Base-by-base conservation (phyloP, 2,329 filamentous ascomycete genomes). In the Alternaria dauci region DNA sequence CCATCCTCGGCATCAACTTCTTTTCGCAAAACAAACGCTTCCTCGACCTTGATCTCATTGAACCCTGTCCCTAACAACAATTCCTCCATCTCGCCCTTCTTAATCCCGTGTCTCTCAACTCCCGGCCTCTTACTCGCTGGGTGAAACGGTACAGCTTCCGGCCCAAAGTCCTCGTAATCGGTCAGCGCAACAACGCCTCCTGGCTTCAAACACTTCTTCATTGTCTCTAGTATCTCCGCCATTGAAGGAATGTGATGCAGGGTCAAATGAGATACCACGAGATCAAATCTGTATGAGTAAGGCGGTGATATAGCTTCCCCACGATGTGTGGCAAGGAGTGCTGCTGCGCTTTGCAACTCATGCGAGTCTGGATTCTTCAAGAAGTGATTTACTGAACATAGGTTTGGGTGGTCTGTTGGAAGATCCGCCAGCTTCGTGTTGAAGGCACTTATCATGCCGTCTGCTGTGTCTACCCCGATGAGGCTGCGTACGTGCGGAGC, bases 131-230 rank as follows among this genome's bases (percentile, higher is more conserved):
- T 86, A 23, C 68, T 68, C 65, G 80, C 76, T 0, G 85, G 81
- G 72, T 88, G 86, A 66, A 87, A 88, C 48, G 73, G 74, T 32
- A 81, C 76, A 2, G 85, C 83, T 43, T 82, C 82, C 0, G 81
- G 81, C 0, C 86, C 86, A 69, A 83, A 84, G 63, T 87, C 82
- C 68, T 88, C 85, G 69, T 84, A 88, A 67, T 88, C 86, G 2
- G 85, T 88, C 65, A 88, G 71, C 1, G 83, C 83, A 0, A 87
- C 77, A 52, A 72, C 67, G 0, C 85, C 86, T 0, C 84, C 84
- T 0, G 78, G 71, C 55, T 77, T 80, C 43, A 88, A 73, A 39
- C 82, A 83, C 6, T 78, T 82, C 26, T 79, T 72, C 71, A 87
- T 79, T 1, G 82, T 84, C 5, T 52, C 59, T 23, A 87, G 73